A percentile compares a stretch with the other conserved stretches of the same genome.
These are phyloP conservation scores for Sclerotinia minor DNA, from an alignment of 2,329 filamentous ascomycete genomes.

Conservation along the genomic window DNA sequence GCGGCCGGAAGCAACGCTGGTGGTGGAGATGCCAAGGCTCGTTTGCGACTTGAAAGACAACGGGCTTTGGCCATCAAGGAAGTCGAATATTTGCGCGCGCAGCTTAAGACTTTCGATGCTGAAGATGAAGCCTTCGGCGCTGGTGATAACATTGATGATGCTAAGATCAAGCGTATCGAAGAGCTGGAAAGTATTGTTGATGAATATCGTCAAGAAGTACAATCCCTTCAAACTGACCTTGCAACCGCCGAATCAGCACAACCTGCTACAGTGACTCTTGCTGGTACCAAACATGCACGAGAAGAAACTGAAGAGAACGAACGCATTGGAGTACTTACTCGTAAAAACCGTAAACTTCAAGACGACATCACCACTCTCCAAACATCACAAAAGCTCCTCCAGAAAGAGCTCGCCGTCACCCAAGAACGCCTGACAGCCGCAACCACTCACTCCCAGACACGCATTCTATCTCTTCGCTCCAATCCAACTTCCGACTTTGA, in stretches of 20 bases:
- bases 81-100: conserved; percentile 88
- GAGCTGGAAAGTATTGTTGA: conserved; percentile 86
- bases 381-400: conserved; percentile 67
- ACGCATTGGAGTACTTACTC: conserved; percentile 77
- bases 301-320: conserved; percentile 60
- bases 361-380: conserved; percentile 71
- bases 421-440: conserved; percentile 70
- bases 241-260: conserved; percentile 57
- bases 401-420: conserved; percentile 72
- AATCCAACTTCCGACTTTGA: conserved; percentile 89
- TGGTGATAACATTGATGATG: conserved; percentile 69
- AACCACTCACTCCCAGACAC: conserved; percentile 69
- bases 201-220: conserved; percentile 78
- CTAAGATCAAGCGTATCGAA: conserved; percentile 71
- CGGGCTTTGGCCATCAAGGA: conserved; percentile 85
- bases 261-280: conserved; percentile 43
- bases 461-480: conserved; percentile 81
- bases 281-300: conserved; percentile 64
- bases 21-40: conserved; percentile 62
- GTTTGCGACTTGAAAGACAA: conserved; percentile 79
- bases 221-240: conserved; percentile 73
- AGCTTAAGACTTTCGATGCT: conserved; percentile 82
- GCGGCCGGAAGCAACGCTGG: conserved; percentile 45
- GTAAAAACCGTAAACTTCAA: conserved; percentile 85
- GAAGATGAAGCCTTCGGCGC: conserved; percentile 87